phyloP scores from a whole-genome alignment of 306 rosid genomes.

The Lupinus albus region DNA sequence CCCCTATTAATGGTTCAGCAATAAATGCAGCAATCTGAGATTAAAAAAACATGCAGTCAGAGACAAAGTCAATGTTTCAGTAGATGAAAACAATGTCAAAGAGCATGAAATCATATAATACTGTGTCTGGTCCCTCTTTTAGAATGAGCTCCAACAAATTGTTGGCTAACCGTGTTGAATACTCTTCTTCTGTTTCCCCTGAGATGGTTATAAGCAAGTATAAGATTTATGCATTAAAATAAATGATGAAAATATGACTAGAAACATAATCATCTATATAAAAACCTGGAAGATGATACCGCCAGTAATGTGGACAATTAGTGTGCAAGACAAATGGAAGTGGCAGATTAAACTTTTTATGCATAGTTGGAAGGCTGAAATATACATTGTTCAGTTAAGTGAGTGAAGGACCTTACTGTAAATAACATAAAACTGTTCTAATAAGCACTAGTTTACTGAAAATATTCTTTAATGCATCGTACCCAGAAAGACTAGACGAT shows the following conservation, averaged over 20 bases:
- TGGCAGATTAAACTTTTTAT: constrained; percentile 89
- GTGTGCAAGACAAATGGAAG: constrained; percentile 92
- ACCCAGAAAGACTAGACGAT: constrained; percentile 97
- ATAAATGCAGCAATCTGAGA: constrained; percentile 95
- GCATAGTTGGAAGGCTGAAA: constrained; percentile 86
- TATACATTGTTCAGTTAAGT: constrained; percentile 39
- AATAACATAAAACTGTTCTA: constrained; percentile 6
- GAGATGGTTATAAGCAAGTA: constrained; percentile 43
- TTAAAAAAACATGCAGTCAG: constrained; percentile 23
- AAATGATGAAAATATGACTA: constrained; percentile 23
- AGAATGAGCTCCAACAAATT: constrained; percentile 81
- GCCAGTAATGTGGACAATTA: constrained; percentile 98
- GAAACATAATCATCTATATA: constrained; percentile 32
- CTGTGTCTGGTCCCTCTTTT: constrained; percentile 94
- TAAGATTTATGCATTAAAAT: constrained; percentile 29
- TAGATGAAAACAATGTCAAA: constrained; percentile 32
- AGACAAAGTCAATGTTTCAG: no score
- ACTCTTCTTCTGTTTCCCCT: constrained; percentile 97
- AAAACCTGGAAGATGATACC: constrained; percentile 88
- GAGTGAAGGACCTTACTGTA: background rate
- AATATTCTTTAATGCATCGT: constrained; percentile 30
- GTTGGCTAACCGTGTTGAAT: constrained; percentile 84
- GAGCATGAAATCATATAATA: constrained; percentile 43
- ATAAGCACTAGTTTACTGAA: constrained; percentile 5
- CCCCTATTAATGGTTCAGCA: constrained; percentile 97